Percentiles rank a stretch among this genome's conserved stretches.
These are phyloP conservation scores for Lactuca sativa DNA, from an alignment of 129 eudicot species.

Conservation along the genomic window DNA sequence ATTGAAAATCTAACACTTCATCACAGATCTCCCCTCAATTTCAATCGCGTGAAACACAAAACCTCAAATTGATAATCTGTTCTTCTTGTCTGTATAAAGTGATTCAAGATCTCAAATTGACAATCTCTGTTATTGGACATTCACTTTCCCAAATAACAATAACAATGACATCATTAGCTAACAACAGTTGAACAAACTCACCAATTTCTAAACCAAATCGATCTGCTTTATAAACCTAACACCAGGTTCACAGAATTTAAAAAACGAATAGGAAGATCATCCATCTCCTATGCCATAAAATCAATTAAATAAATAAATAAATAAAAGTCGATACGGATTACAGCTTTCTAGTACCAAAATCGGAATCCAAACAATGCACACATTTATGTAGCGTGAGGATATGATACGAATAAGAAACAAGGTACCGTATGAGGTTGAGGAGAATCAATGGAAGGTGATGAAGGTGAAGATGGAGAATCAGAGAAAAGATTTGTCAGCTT, in stretches of 20 bases:
- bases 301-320: neutral
- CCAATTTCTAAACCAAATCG: neutral
- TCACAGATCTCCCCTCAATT: neutral
- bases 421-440: conserved; percentile 35
- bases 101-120: neutral
- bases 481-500: conserved; percentile 53
- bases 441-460: conserved; percentile 22
- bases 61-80: neutral
- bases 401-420: neutral
- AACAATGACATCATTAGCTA: conserved; percentile 7
- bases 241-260: neutral
- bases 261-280: neutral
- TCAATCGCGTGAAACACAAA: neutral
- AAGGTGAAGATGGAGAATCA: conserved; percentile 41
- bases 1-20: neutral
- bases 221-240: conserved; percentile 5
- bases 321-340: neutral
- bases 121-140: conserved; percentile 8
- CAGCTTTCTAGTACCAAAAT: conserved; percentile 1
- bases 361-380: neutral
- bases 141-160: conserved; percentile 12
- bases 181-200: conserved; percentile 2
- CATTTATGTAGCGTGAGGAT: neutral
- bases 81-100: neutral
- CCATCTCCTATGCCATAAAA: neutral